These are phyloP conservation scores for Rhizopogon salebrosus DNA, from an alignment of 768 basidiomycete species.

Conservation along the genomic window DNA sequence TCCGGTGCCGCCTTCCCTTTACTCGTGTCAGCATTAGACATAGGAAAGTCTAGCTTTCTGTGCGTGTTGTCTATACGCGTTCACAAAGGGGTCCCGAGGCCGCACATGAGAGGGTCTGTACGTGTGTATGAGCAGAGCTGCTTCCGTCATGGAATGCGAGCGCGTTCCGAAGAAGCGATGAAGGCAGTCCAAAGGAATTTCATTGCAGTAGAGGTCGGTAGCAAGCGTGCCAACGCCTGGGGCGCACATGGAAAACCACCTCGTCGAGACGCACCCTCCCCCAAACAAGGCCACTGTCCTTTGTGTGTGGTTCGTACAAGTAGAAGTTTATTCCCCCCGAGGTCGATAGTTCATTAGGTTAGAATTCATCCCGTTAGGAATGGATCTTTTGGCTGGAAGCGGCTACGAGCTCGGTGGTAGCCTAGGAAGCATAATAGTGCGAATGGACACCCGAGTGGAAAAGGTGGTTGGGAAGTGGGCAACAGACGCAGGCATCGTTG, in stretches of 20 bases:
- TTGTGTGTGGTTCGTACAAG: slow-evolving; percentile 18
- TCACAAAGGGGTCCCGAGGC: slow-evolving; percentile 46
- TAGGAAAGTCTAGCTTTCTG: slow-evolving; percentile 25
- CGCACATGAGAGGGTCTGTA: slow-evolving; percentile 44
- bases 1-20: slow-evolving; percentile 47
- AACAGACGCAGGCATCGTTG: not conserved
- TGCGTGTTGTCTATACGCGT: slow-evolving; percentile 12
- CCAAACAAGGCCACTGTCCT: slow-evolving; percentile 17
- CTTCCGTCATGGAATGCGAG: slow-evolving; percentile 19
- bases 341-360: slow-evolving; percentile 52
- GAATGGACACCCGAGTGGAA: slow-evolving; percentile 46
- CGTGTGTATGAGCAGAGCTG: slow-evolving; percentile 20
- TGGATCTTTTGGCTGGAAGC: slow-evolving; percentile 49
- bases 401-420: slow-evolving; percentile 27
- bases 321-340: slow-evolving; percentile 21
- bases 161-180: slow-evolving; percentile 54
- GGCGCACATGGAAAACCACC: slow-evolving; percentile 8
- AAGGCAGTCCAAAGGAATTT: slow-evolving; percentile 28
- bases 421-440: slow-evolving; percentile 14
- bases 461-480: slow-evolving; percentile 26
- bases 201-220: slow-evolving; percentile 31
- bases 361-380: slow-evolving; percentile 47
- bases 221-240: slow-evolving; percentile 14
- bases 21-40: slow-evolving; percentile 15
- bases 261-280: slow-evolving; percentile 8